Conservation (phyloP, 352 stramenopile species). For the Phytopythium kandeliae region DNA sequence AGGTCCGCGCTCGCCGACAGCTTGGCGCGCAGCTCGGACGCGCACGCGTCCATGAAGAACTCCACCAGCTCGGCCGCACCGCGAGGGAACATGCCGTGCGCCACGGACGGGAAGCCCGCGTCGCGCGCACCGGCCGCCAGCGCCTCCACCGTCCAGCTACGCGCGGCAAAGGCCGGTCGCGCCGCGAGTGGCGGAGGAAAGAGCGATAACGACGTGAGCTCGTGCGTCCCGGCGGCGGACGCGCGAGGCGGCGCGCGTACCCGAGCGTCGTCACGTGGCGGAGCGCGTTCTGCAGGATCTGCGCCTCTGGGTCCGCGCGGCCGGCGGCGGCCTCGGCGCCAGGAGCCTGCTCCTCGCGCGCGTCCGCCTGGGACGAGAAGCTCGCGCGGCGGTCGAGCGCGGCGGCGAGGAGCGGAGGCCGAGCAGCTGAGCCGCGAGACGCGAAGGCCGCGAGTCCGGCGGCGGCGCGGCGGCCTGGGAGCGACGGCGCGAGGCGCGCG, state of each 20-base stretch:
- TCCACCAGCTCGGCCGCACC: slow-evolving; percentile 78
- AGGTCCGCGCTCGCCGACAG: slow-evolving; percentile 52
- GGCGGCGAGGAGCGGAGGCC: not conserved
- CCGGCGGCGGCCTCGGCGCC: slow-evolving; percentile 10
- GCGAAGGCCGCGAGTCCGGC: not conserved
- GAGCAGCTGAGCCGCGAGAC: not conserved
- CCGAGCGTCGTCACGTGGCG: slow-evolving; percentile 38
- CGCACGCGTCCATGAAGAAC: slow-evolving; percentile 80
- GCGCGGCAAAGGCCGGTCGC: too few species aligned
- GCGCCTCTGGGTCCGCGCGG: slow-evolving; percentile 28
- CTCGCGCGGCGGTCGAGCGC: not conserved
- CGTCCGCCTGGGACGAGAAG: slow-evolving; percentile 15
- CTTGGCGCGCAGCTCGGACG: slow-evolving; percentile 48
- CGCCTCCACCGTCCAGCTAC: slow-evolving; percentile 72
- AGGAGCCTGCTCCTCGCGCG: slow-evolving; percentile 1
- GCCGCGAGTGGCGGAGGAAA: too few species aligned
- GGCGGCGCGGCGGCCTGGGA: not conserved
- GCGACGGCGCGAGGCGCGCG: not conserved
- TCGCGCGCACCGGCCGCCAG: slow-evolving; percentile 64
- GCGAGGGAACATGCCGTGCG: slow-evolving; percentile 77
- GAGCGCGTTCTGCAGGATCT: slow-evolving; percentile 53
- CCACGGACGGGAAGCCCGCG: slow-evolving; percentile 66
- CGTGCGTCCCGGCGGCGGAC: too few species aligned
- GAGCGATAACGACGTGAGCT: too few species aligned
- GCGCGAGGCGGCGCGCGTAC: slow-evolving; percentile 31